phyloP scores from a whole-genome alignment of 2,329 filamentous ascomycete species.

The Xylaria sp. region DNA sequence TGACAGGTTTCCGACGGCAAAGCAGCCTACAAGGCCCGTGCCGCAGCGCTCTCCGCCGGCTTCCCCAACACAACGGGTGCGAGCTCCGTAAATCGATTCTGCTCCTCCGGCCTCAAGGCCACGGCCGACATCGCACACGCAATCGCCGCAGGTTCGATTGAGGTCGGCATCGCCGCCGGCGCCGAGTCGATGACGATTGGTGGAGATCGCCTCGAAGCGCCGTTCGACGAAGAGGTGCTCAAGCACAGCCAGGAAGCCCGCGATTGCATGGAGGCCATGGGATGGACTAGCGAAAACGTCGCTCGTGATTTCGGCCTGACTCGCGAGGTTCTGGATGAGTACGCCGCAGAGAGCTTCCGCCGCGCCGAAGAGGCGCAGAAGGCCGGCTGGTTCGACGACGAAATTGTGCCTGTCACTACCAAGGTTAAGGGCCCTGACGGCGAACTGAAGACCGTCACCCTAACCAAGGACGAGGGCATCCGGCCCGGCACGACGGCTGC shows the following conservation, averaged over 20 bases:
- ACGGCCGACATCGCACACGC: slow-evolving; percentile 94
- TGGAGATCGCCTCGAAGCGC: slow-evolving; percentile 74
- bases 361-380: slow-evolving; percentile 92
- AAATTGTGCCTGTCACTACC: slow-evolving; percentile 89
- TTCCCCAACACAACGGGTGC: slow-evolving; percentile 90
- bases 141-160: slow-evolving; percentile 82
- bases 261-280: slow-evolving; percentile 96
- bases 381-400: slow-evolving; percentile 89
- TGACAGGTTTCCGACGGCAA: slow-evolving; percentile 81
- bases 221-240: slow-evolving; percentile 82
- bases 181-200: slow-evolving; percentile 87
- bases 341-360: slow-evolving; percentile 86
- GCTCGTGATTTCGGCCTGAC: slow-evolving; percentile 88
- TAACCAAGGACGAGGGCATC: slow-evolving; percentile 90
- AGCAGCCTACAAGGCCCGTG: slow-evolving; percentile 90
- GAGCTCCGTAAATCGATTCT: slow-evolving; percentile 92
- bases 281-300: slow-evolving; percentile 97
- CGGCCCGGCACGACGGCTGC: slow-evolving; percentile 90
- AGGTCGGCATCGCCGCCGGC: slow-evolving; percentile 87
- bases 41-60: slow-evolving; percentile 88
- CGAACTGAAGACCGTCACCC: slow-evolving; percentile 78
- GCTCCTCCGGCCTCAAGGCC: slow-evolving; percentile 94
- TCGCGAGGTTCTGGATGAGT: slow-evolving; percentile 84
- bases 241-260: slow-evolving; percentile 76
- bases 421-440: slow-evolving; percentile 87